Evolutionary conservation across 2,329 filamentous ascomycete species (phyloP).

Genomic region (Rhynchosporium graminicola): DNA sequence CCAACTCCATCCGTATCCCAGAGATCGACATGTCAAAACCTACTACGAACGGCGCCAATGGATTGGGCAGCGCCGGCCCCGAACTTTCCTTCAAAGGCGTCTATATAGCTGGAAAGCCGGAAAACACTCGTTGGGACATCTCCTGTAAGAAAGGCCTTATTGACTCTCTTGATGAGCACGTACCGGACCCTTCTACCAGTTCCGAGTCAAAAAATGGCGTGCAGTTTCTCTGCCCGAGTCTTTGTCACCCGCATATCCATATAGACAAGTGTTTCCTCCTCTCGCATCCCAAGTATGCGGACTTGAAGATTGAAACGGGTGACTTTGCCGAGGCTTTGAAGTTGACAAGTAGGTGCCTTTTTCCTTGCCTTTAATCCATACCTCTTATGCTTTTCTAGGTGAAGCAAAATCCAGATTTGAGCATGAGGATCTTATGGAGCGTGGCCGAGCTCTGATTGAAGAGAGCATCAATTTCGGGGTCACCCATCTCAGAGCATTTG

Average conservation of each 20-base stretch:
- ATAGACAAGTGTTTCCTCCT: conserved; percentile 67
- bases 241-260: conserved; percentile 74
- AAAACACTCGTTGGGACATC: conserved; percentile 42
- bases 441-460: conserved; percentile 65
- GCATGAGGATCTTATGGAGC: conserved; percentile 59
- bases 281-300: conserved; percentile 57
- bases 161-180: conserved; percentile 36
- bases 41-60: background rate
- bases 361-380: conserved; percentile 14
- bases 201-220: background rate
- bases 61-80: conserved; percentile 3
- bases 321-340: conserved; percentile 66
- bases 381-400: conserved; percentile 30
- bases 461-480: conserved; percentile 66
- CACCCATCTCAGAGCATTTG: conserved; percentile 69
- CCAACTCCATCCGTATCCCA: background rate
- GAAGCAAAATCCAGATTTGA: conserved; percentile 65
- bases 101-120: conserved; percentile 37
- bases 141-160: conserved; percentile 36
- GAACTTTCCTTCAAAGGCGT: conserved; percentile 35
- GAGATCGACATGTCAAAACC: background rate
- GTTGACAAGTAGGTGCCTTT: conserved; percentile 47
- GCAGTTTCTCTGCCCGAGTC: conserved; percentile 51
- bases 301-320: conserved; percentile 60
- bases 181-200: conserved; percentile 12